Conservation (phyloP, 129 eudicot genomes). For the Heracleum sosnowskyi region DNA sequence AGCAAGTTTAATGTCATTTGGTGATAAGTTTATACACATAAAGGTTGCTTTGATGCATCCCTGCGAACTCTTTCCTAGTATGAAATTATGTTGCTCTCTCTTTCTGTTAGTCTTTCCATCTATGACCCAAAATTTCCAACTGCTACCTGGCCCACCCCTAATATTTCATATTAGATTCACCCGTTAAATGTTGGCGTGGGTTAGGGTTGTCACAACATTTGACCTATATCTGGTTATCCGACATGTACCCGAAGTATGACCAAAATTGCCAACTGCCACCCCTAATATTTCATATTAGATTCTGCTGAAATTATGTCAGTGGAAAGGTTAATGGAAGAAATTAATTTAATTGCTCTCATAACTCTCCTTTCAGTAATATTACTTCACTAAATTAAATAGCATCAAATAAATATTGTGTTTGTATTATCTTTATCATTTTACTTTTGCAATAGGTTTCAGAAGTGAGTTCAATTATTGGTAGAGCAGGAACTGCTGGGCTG, state of each 20-base stretch:
- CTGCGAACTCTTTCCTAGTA: no score
- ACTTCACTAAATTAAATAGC: neutral
- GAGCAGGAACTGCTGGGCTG: conserved; percentile 84
- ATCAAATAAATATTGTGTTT: neutral
- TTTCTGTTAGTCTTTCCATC: no score
- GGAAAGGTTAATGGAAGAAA: neutral
- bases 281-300: neutral
- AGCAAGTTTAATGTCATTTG: no score
- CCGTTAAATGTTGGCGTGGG: neutral
- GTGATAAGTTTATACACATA: no score
- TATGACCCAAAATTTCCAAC: neutral
- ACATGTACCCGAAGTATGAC: neutral
- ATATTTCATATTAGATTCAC: neutral
- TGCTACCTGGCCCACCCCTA: neutral
- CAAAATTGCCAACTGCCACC: neutral
- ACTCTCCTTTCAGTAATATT: neutral
- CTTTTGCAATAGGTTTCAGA: conserved; percentile 68
- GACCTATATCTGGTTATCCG: neutral
- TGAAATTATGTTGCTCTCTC: no score
- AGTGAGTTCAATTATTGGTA: conserved; percentile 83
- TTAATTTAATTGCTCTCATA: neutral
- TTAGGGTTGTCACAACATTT: neutral
- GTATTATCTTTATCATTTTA: neutral
- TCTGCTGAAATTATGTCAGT: neutral
- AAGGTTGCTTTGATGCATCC: no score